Base-by-base conservation (phyloP, 768 basidiomycete genomes). In the Royoungia palumana region DNA sequence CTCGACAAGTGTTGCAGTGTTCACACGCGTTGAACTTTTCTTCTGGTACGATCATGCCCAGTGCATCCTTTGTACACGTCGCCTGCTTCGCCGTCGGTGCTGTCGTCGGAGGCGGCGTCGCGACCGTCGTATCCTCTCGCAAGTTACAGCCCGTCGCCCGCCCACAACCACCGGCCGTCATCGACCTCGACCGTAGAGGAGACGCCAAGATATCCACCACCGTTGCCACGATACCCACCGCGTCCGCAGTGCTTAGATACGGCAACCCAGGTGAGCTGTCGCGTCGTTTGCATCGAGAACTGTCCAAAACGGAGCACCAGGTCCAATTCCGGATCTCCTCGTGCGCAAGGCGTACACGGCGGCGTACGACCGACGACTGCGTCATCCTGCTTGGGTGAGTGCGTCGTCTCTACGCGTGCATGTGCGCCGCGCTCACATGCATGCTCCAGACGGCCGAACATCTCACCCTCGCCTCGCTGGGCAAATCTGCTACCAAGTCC, bases 331-430 rank as follows among this genome's bases (percentile, higher is more conserved):
- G 2, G 94, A 96, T 69, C 63, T 84, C 12, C 73, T 96, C 19
- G 77, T 85, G 37, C 80, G 92, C 41, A 80, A 81, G 62, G 93
- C 88, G 14, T 97, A 96, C 60, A 83, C 87, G 19, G 84, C 91
- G 1, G 90, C 81, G 9, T 98, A 99, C 66, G 96, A 99, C 67
- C 75, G 96, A 45, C 77, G 90, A 12, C 71, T 94, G 47, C 77
- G 91, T 16, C 94, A 98, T 70, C 94, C 95, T 3, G 80, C 94
- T 27, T 98, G 95, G 94, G 94, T 94, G 62, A 40, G 80, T 59
- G 19, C 13, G 13, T 7, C 16, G 3, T 17, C 1, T 6, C 24
- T 10, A 3, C 3, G 30, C 0, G 12, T 30, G n/a, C n/a, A 27
- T 10, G 25, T 27, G 2, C 25, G 25, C 25, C 25, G 30, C 30